Percentiles rank a stretch among this genome's conserved stretches.
Evolutionary conservation across 129 eudicot species (phyloP).

Genomic region (Saussurea involucrata): DNA sequence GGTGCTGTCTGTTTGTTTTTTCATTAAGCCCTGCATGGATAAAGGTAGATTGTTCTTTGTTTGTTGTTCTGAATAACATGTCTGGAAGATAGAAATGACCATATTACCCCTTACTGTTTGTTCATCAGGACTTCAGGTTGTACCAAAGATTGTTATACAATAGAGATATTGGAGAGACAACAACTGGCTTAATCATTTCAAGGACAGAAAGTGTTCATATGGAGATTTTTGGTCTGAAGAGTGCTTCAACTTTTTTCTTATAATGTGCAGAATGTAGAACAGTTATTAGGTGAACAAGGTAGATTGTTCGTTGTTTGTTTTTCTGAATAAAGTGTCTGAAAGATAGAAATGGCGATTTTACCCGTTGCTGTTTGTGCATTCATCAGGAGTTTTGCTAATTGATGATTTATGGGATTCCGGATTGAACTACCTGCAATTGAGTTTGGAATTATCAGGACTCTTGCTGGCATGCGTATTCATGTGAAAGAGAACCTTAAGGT

Average conservation of each 20-base stretch:
- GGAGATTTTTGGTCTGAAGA: too few relatives aligned
- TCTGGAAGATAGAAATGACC: not conserved
- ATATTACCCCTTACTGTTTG: not conserved
- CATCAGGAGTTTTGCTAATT: conserved; percentile 34
- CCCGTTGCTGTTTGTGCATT: not conserved
- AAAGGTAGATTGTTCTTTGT: not conserved
- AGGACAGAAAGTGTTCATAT: too few relatives aligned
- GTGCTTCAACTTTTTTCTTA: too few relatives aligned
- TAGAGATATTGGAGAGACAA: too few relatives aligned
- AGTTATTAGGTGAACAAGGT: too few relatives aligned
- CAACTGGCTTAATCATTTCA: too few relatives aligned
- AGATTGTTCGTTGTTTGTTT: not conserved
- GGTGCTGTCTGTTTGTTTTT: not conserved
- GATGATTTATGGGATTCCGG: conserved; percentile 30
- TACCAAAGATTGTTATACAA: too few relatives aligned
- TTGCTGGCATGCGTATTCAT: conserved; percentile 37
- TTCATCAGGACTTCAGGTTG: conserved; percentile 24
- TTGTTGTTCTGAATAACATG: not conserved
- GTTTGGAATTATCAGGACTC: conserved; percentile 38
- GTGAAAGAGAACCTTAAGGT: conserved; percentile 44
- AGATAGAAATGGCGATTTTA: not conserved
- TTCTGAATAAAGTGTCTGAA: not conserved
- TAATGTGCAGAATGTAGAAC: too few relatives aligned
- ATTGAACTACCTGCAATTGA: conserved; percentile 39
- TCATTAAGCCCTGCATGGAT: not conserved